Evolutionary conservation across 495 filamentous ascomycete genomes (phyloP).

Genomic region (Penicillium odoratum): DNA sequence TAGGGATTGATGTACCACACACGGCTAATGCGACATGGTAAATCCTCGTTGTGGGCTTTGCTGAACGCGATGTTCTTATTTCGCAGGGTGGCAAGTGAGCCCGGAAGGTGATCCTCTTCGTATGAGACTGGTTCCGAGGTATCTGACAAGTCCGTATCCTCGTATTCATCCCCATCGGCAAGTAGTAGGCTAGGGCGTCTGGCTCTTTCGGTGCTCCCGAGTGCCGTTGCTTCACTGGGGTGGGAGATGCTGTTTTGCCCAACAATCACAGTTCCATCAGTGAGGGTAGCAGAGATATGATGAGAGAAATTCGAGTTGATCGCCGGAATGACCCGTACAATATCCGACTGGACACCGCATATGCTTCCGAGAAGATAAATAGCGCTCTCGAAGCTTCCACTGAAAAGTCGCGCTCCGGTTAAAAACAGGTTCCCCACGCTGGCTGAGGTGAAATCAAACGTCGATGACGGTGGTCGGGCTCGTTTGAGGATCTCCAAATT

Average conservation of each 20-base stretch:
- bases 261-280: constrained; percentile 74
- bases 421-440: constrained; percentile 94
- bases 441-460: constrained; percentile 85
- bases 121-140: constrained; percentile 35
- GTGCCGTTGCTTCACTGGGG: constrained; percentile 60
- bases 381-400: constrained; percentile 76
- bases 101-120: constrained; percentile 88
- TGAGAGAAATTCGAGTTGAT: constrained; percentile 93
- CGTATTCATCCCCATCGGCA: constrained; percentile 47
- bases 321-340: constrained; percentile 77
- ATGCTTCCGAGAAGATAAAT: constrained; percentile 82
- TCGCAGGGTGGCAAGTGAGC: constrained; percentile 74
- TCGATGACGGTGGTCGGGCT: constrained; percentile 67
- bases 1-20: constrained; percentile 99
- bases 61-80: constrained; percentile 76
- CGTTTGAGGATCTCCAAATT: constrained; percentile 92
- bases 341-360: constrained; percentile 68
- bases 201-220: constrained; percentile 33
- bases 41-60: constrained; percentile 69
- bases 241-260: constrained; percentile 94
- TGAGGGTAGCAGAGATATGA: constrained; percentile 83
- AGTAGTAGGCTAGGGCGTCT: constrained; percentile 40
- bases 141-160: constrained; percentile 72
- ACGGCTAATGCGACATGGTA: constrained; percentile 73
- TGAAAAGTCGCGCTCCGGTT: constrained; percentile 78